Evolutionary conservation across 2,329 filamentous ascomycete genomes (phyloP).

Genomic region (Sclerotinia spermophila): DNA sequence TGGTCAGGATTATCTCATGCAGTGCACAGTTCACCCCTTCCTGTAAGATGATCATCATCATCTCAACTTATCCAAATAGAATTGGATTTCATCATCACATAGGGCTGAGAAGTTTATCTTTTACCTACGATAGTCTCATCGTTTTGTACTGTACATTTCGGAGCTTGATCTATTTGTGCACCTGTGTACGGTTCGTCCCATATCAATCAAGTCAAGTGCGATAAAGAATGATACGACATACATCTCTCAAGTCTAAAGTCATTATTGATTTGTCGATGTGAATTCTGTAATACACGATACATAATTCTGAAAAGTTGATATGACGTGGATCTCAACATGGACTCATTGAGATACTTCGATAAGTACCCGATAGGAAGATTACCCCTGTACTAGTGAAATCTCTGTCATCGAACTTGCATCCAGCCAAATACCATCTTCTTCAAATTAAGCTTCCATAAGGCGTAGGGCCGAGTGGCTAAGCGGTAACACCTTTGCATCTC

Average conservation of each 20-base stretch:
- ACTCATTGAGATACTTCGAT: constrained; percentile 2
- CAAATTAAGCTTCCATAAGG: constrained; percentile 14
- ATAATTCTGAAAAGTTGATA: not conserved
- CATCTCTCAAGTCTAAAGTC: not conserved
- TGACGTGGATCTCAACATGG: not conserved
- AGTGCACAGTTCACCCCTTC: constrained; percentile 14
- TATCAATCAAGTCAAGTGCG: constrained; percentile 6
- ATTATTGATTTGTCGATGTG: not conserved
- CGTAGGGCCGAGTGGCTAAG: constrained; percentile 15
- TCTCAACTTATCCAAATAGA: constrained; percentile 6
- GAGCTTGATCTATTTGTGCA: not conserved
- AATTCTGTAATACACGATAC: not conserved
- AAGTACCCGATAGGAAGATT: constrained; percentile 11
- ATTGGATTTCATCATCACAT: not conserved
- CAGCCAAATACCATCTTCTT: constrained; percentile 2
- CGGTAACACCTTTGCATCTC: constrained; percentile 9
- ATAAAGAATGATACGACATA: not conserved
- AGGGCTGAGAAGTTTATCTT: constrained; percentile 17
- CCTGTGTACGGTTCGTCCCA: not conserved
- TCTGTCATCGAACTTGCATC: constrained; percentile 12
- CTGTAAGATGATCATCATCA: constrained; percentile 7
- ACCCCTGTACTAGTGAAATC: constrained; percentile 13
- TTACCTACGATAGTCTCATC: not conserved
- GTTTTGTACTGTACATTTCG: not conserved
- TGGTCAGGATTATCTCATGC: not conserved